phyloP scores from a whole-genome alignment of 2,329 filamentous ascomycete genomes.

The Thelonectria blattea region DNA sequence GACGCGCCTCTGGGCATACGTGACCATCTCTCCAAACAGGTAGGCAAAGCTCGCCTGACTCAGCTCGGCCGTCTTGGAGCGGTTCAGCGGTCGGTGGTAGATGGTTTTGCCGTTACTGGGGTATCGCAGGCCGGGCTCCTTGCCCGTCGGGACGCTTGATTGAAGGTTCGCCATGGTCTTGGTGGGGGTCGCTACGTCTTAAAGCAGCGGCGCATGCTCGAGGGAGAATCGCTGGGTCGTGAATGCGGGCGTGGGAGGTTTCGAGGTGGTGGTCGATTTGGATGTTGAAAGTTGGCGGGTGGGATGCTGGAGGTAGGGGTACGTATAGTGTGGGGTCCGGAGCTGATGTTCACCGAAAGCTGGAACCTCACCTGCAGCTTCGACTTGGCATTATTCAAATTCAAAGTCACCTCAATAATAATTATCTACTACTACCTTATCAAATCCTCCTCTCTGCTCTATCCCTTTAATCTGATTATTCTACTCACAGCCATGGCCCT shows the following conservation, averaged over 20 bases:
- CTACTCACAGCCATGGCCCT: background rate
- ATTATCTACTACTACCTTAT: too few species aligned
- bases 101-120: slow-evolving; percentile 96
- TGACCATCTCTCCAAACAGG: slow-evolving; percentile 95
- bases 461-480: background rate
- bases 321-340: slow-evolving; percentile 31
- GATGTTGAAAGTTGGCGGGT: background rate
- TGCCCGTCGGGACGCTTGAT: slow-evolving; percentile 52
- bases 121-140: slow-evolving; percentile 75
- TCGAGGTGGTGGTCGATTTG: slow-evolving; percentile 1
- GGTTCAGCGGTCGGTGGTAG: slow-evolving; percentile 94
- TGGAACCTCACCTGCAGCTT: background rate
- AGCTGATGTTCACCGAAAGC: slow-evolving; percentile 32
- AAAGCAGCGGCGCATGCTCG: slow-evolving; percentile 28
- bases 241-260: slow-evolving; percentile 8
- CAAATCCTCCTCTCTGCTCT: background rate
- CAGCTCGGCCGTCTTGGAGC: slow-evolving; percentile 84
- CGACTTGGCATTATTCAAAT: slow-evolving; percentile 12
- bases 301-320: slow-evolving; percentile 5
- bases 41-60: slow-evolving; percentile 95
- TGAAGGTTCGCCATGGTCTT: slow-evolving; percentile 58
- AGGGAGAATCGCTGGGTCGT: background rate
- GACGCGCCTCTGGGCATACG: slow-evolving; percentile 88
- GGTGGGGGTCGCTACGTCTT: slow-evolving; percentile 4
- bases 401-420: background rate